Base-by-base conservation (phyloP, 192 early-diverging fungal species). In the Umbelopsis ramanniana region DNA sequence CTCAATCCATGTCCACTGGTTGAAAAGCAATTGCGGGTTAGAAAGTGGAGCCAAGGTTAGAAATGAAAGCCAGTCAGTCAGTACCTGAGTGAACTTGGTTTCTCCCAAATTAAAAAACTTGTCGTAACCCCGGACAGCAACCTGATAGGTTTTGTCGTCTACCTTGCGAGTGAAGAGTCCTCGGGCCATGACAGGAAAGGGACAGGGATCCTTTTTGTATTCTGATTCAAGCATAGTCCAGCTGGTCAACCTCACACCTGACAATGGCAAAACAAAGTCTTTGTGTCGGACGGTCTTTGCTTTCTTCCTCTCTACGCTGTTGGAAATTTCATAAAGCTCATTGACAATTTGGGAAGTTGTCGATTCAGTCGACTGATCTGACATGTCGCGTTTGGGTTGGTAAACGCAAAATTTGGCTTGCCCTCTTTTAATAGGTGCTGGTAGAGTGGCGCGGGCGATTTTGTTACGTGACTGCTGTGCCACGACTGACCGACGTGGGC, bases 21-120 rank as follows among this genome's bases (percentile, higher is more conserved):
- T 11, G 26, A 12, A 24, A 0, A 54, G 22, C n/a, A n/a, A n/a
- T n/a, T n/a, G n/a, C n/a, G 22, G 7, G 10, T 22, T 2, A 54
- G 10, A 29, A 29, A 29, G 29, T 29, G 1, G 29, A 29, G 1
- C 29, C 29, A 29, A 29, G 1, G 29, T 29, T 29, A 29, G 1
- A 29, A 2, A 52, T 22, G 3, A 29, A 24, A 52, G n/a, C n/a
- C n/a, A n/a, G n/a, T n/a, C n/a, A n/a, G 77, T 43, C 40, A 43
- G 40, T 77, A 87, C 86, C 73, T 75, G 68, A 8, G 91, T 93
- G 37, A 72, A 75, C 9, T 75, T 22, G 15, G 89, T 87, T 63
- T 95, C 93, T 15, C 80, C 80, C 46, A 94, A 50, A 71, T 97
- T 97, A 78, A 97, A 99, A 77, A 99, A 99, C 84, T 99, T 98